Evolutionary conservation across 169 alveolate genomes (phyloP).

Genomic region (Besnoitia besnoiti): DNA sequence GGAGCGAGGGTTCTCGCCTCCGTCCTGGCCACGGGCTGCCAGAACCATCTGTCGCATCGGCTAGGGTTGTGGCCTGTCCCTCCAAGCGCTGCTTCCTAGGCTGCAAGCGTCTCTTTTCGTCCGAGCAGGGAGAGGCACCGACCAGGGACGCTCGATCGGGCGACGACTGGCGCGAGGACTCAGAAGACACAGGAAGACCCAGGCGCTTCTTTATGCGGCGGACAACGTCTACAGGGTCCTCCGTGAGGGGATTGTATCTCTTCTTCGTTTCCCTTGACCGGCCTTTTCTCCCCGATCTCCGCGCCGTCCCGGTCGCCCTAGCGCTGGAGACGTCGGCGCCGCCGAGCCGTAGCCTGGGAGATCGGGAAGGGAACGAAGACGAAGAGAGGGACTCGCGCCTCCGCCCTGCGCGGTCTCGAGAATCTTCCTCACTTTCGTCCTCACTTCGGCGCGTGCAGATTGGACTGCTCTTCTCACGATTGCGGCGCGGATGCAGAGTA

Average conservation of each 20-base stretch:
- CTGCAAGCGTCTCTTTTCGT: too few relatives aligned
- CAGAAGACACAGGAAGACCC: neutral
- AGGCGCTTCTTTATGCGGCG: conserved; percentile 18
- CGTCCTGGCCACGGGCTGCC: too few relatives aligned
- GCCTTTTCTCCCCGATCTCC: neutral
- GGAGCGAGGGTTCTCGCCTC: too few relatives aligned
- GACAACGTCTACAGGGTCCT: neutral
- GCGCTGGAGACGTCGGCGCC: neutral
- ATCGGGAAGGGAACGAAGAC: too few relatives aligned
- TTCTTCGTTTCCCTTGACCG: neutral
- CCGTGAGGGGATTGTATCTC: neutral
- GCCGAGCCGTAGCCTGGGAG: neutral
- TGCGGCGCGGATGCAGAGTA: neutral
- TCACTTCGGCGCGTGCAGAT: neutral
- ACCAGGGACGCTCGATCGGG: too few relatives aligned
- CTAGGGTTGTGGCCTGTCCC: too few relatives aligned
- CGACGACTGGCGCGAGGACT: too few relatives aligned
- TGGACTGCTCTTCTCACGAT: neutral
- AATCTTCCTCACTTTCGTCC: neutral
- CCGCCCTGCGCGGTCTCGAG: too few relatives aligned
- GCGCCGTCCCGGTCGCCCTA: neutral
- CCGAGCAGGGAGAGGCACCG: too few relatives aligned
- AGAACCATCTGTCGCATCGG: too few relatives aligned
- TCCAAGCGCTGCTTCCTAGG: too few relatives aligned
- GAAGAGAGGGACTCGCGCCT: too few relatives aligned